phyloP scores from a whole-genome alignment of 768 basidiomycete genomes.

The Fibroporia radiculosa region DNA sequence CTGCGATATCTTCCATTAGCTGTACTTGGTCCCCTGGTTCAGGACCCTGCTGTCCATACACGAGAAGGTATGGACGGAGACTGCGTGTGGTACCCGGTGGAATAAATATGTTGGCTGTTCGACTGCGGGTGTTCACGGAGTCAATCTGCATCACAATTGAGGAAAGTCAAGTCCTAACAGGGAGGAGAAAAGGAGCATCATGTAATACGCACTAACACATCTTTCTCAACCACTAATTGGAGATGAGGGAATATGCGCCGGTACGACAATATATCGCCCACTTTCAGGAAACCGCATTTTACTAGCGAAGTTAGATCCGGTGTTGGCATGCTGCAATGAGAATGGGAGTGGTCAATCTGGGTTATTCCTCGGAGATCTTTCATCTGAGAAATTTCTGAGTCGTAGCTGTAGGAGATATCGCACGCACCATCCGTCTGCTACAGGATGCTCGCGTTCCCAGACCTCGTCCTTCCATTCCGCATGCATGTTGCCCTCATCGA shows the following conservation, averaged over 20 bases:
- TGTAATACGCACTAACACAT: conserved; percentile 35
- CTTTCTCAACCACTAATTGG: conserved; percentile 42
- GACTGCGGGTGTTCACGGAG: conserved; percentile 33
- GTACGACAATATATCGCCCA: conserved; percentile 50
- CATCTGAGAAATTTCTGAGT: neutral
- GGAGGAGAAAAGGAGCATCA: neutral
- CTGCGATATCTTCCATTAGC: conserved; percentile 15
- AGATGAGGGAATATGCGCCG: conserved; percentile 37
- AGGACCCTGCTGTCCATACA: conserved; percentile 22
- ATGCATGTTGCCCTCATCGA: conserved; percentile 37
- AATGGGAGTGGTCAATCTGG: neutral
- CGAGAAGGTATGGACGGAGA: conserved; percentile 30
- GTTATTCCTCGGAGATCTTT: neutral
- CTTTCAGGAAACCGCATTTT: conserved; percentile 35
- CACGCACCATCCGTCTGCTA: neutral
- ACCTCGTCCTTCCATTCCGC: conserved; percentile 60
- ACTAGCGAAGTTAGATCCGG: conserved; percentile 39
- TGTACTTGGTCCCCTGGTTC: conserved; percentile 15
- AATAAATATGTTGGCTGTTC: conserved; percentile 36
- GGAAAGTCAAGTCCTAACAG: neutral
- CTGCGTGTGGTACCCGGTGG: conserved; percentile 28
- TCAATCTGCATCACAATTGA: conserved; percentile 32
- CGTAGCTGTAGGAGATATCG: neutral
- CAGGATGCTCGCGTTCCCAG: conserved; percentile 41
- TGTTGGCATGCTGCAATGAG: conserved; percentile 3